A percentile compares a stretch with the other conserved stretches of the same genome.
phyloP scores from a whole-genome alignment of 768 basidiomycete species.

The Mycena vulgaris region DNA sequence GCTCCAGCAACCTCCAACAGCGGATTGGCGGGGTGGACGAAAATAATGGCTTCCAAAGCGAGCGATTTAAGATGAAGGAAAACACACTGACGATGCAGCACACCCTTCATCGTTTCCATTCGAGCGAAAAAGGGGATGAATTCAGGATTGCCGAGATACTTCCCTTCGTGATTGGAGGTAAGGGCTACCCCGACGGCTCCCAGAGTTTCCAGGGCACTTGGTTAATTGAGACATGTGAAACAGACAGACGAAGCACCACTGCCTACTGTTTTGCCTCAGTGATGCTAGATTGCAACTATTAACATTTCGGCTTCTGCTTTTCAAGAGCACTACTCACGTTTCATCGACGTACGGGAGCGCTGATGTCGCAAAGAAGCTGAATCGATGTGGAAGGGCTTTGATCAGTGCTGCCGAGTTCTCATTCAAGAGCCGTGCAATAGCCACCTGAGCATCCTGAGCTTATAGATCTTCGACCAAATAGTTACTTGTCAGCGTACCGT shows the following conservation, averaged over 20 bases:
- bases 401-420: slow-evolving; percentile 28
- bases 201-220: slow-evolving; percentile 23
- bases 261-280: slow-evolving; percentile 8
- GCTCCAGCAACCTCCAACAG: slow-evolving; percentile 9
- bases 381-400: slow-evolving; percentile 20
- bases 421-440: slow-evolving; percentile 28
- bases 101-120: slow-evolving; percentile 15
- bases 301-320: not conserved
- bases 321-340: not conserved
- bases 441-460: slow-evolving; percentile 9
- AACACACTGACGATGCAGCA: not conserved
- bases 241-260: not conserved
- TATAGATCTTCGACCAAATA: not conserved
- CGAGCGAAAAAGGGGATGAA: slow-evolving; percentile 14
- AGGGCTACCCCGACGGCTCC: slow-evolving; percentile 24
- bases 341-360: slow-evolving; percentile 27
- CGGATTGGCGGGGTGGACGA: slow-evolving; percentile 23
- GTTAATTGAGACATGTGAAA: not conserved
- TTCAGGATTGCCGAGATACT: slow-evolving; percentile 29
- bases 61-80: slow-evolving; percentile 2
- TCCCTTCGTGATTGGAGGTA: slow-evolving; percentile 31
- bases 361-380: slow-evolving; percentile 28
- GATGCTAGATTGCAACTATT: not conserved
- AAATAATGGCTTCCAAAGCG: slow-evolving; percentile 20
- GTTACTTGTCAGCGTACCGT: slow-evolving; percentile 12